Percentiles rank a stretch among this genome's conserved stretches.
Conservation (phyloP, 305 asterid genomes). For the Rubia tinctorum region DNA sequence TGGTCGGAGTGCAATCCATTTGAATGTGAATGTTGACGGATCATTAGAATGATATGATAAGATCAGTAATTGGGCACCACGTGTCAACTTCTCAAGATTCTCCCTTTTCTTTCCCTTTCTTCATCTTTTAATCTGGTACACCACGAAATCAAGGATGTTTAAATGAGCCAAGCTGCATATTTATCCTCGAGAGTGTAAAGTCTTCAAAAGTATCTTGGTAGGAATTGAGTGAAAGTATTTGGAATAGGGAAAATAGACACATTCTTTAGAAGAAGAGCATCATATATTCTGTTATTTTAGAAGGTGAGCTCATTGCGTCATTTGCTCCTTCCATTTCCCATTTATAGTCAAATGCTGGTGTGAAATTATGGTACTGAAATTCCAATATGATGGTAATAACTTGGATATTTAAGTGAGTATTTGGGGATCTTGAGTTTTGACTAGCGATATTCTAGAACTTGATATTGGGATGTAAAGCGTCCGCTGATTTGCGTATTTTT, state of each 20-base stretch:
- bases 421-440: neutral
- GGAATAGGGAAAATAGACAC: neutral
- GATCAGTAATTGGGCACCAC: neutral
- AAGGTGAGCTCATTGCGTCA: neutral
- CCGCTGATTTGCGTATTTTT: neutral
- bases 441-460: neutral
- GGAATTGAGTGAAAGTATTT: neutral
- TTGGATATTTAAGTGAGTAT: neutral
- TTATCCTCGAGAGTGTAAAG: neutral
- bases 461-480: neutral
- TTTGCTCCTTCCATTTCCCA: neutral
- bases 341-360: neutral
- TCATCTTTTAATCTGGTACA: neutral
- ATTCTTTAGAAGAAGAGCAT: neutral
- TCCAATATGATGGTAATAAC: neutral
- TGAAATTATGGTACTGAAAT: neutral
- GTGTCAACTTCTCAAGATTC: neutral
- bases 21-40: neutral
- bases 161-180: neutral
- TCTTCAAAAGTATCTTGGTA: neutral
- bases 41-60: neutral
- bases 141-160: neutral
- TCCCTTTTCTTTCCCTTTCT: neutral
- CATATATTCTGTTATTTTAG: neutral
- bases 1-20: neutral